These are phyloP conservation scores for Lipomyces oligophaga DNA, from an alignment of 805 yeast genomes.

Conservation along the genomic window DNA sequence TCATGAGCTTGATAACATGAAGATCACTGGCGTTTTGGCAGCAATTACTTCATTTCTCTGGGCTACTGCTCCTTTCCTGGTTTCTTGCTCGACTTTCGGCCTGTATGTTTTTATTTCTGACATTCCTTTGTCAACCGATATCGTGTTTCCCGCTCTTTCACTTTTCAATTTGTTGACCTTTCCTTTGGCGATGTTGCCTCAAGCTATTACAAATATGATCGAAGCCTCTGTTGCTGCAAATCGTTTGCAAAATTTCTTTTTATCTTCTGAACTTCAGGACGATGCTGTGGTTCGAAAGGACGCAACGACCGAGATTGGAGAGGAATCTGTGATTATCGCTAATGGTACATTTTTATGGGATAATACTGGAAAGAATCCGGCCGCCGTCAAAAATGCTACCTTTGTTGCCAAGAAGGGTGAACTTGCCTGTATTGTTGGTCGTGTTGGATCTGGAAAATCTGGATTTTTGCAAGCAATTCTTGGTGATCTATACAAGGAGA, in stretches of 20 bases:
- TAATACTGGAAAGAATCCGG: slow-evolving; percentile 69
- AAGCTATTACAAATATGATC: slow-evolving; percentile 76
- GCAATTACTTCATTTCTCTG: slow-evolving; percentile 74
- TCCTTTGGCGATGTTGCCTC: slow-evolving; percentile 91
- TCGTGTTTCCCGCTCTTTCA: slow-evolving; percentile 83
- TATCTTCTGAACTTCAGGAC: slow-evolving; percentile 70
- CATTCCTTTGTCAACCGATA: slow-evolving; percentile 75
- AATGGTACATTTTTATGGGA: slow-evolving; percentile 49
- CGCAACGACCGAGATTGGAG: slow-evolving; percentile 69
- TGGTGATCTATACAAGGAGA: slow-evolving; percentile 75
- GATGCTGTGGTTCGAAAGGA: slow-evolving; percentile 59
- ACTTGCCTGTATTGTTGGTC: slow-evolving; percentile 79
- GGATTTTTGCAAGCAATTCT: slow-evolving; percentile 72
- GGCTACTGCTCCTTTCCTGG: slow-evolving; percentile 83
- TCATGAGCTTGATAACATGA: slow-evolving; percentile 74
- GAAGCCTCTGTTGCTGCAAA: slow-evolving; percentile 64
- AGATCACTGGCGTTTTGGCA: slow-evolving; percentile 64
- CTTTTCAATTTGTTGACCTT: slow-evolving; percentile 82
- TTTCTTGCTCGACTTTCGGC: slow-evolving; percentile 85
- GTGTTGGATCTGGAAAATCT: slow-evolving; percentile 87
- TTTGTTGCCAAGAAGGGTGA: slow-evolving; percentile 69
- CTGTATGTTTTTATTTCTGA: slow-evolving; percentile 61
- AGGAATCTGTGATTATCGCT: slow-evolving; percentile 45
- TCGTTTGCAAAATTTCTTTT: slow-evolving; percentile 69
- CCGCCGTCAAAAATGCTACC: slow-evolving; percentile 63